Conservation (phyloP, 2,329 filamentous ascomycete species). For the Fusarium globosum region DNA sequence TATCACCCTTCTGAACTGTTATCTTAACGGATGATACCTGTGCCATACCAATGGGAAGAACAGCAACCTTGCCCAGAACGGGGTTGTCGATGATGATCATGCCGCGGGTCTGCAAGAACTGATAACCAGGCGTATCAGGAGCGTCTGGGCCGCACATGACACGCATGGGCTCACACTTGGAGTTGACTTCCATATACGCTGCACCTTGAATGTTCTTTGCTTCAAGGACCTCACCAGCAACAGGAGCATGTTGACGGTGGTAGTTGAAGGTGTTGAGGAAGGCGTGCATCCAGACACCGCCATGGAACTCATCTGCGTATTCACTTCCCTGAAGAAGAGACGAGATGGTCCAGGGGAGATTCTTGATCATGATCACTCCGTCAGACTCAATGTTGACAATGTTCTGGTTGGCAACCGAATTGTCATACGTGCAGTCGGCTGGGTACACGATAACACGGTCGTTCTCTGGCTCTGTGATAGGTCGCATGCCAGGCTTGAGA, state of each 20-base stretch:
- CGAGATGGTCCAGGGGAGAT: background rate
- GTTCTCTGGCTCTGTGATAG: background rate
- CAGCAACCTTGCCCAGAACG: background rate
- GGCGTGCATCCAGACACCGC: constrained; percentile 14
- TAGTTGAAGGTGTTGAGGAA: constrained; percentile 25
- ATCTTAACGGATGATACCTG: background rate
- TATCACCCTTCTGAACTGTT: background rate
- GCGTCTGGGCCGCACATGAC: constrained; percentile 2
- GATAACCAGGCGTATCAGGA: background rate
- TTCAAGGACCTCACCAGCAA: background rate
- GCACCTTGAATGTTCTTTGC: constrained; percentile 15
- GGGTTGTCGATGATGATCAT: constrained; percentile 12
- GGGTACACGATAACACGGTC: constrained; percentile 10
- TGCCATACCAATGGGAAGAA: constrained; percentile 5
- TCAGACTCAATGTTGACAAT: constrained; percentile 15
- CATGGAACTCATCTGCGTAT: constrained; percentile 4
- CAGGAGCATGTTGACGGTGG: constrained; percentile 1
- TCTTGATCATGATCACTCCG: constrained; percentile 1
- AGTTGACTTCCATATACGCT: constrained; percentile 3
- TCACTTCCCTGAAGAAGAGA: constrained; percentile 8
- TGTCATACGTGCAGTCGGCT: constrained; percentile 9
- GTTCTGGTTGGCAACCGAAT: constrained; percentile 1
- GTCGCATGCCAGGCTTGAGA: constrained; percentile 2
- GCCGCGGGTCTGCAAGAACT: constrained; percentile 13
- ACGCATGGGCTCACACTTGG: background rate